Evolutionary conservation across 192 early-diverging fungal species (phyloP), one percentile per base, ranked within the genome.

Genomic region (Funneliformis mosseae): DNA sequence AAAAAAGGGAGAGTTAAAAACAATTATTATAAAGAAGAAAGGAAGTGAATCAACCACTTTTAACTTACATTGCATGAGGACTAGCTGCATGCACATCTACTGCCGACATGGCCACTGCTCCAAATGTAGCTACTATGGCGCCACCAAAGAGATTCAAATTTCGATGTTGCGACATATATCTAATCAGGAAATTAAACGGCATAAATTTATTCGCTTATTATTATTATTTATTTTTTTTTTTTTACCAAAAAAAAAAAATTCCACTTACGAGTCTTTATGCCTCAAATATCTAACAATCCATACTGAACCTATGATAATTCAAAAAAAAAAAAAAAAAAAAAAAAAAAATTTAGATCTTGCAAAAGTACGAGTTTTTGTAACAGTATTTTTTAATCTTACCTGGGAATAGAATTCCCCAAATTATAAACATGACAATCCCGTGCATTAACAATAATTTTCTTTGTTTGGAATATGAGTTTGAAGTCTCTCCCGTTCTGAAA

Each of bases 91-190:
- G 38, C 8, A 45, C 18, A 9, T 27, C 39, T 33, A 46, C 12
- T 7, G 78, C 43, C 8, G 78, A 28, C 16, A 81, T 68, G 9
- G 80, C 80, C 3, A 71, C 80, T 21, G 80, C 78, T 5, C 43
- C 80, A 41, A 81, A 45, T 18, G 59, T 21, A 14, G 38, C 76
- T 28, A 81, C 76, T 14, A 45, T 70, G n/a, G 80, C 21, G 1
- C 80, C 80, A 5, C 76, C 76, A 41, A 81, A 14, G 5, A 81
- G 27, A 28, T 81, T 81, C 8, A 81, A 27, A 80, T 79, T 55
- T 55, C 50, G 50, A 55, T 55, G 50, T 55, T 55, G 50, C 0
- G 50, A 18, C 50, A 55, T 55, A 55, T 55, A 55, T 21, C 50
- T 55, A 1, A 55, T 55, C 50, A 55, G 0, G 33, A 33, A 33